Percentiles rank a stretch among this genome's conserved stretches.
Evolutionary conservation across 1,139 yeast genomes (phyloP).

Genomic region (Candida gigantensis): DNA sequence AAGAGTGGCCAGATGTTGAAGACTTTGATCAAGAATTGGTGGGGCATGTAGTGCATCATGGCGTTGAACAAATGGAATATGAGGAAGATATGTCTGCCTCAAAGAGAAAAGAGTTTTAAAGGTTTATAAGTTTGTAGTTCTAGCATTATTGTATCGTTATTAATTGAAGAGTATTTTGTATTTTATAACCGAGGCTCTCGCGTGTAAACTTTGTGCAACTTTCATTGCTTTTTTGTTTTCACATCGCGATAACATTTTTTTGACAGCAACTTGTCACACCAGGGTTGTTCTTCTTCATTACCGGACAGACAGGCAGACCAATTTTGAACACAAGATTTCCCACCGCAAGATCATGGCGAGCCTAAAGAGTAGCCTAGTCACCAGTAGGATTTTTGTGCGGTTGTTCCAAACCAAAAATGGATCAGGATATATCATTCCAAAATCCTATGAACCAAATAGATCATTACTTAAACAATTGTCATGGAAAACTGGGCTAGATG

Average conservation of each 20-base stretch:
- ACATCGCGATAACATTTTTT: no score
- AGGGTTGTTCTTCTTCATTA: no score
- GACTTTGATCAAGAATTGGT: constrained; percentile 53
- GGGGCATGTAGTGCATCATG: constrained; percentile 34
- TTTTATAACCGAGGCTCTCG: no score
- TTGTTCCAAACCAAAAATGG: constrained; percentile 11
- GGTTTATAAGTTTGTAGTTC: not conserved
- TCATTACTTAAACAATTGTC: constrained; percentile 18
- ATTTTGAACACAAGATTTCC: no score
- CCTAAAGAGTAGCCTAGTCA: not conserved
- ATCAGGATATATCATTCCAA: constrained; percentile 15
- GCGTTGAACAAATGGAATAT: constrained; percentile 15
- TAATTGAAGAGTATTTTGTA: no score
- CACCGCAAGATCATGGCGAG: not conserved
- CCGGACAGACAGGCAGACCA: no score
- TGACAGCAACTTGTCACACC: no score
- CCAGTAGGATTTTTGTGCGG: constrained; percentile 8
- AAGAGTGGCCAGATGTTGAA: constrained; percentile 61
- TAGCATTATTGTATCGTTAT: not conserved
- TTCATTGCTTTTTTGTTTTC: no score
- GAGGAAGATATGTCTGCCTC: not conserved
- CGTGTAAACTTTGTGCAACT: no score
- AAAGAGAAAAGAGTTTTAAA: not conserved
- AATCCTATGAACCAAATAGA: constrained; percentile 18
- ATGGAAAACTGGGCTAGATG: constrained; percentile 17